These are phyloP conservation scores for Carex littledalei DNA, from an alignment of 176 grass and related monocot genomes.

Conservation along the genomic window DNA sequence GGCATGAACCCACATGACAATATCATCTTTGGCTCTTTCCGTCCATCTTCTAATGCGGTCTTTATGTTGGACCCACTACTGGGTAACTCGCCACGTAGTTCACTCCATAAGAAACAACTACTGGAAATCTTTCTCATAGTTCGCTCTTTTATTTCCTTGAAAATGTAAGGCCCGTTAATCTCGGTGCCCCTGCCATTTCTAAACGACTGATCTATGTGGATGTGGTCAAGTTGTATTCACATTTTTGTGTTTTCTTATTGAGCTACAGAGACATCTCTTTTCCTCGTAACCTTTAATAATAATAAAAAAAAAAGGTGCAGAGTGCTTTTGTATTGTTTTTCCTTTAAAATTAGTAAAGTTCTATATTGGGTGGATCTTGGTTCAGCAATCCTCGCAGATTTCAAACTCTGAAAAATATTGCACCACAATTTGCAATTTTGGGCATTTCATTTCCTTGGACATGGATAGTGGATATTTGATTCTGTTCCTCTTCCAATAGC, in stretches of 20 bases:
- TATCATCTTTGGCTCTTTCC: no score
- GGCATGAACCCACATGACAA: background rate
- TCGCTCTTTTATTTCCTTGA: background rate
- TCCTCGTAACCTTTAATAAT: background rate
- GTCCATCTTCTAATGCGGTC: no score
- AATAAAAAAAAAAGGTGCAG: background rate
- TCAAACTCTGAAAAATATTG: background rate
- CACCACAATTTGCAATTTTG: constrained; percentile 8
- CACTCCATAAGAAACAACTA: background rate
- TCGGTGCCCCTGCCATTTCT: background rate
- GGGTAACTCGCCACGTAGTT: background rate
- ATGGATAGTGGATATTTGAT: constrained; percentile 5
- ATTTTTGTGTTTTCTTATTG: background rate
- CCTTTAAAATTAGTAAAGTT: constrained; percentile 15
- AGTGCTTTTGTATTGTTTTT: background rate
- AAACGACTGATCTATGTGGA: background rate
- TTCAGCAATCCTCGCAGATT: background rate
- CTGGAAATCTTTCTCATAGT: background rate
- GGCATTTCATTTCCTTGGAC: background rate
- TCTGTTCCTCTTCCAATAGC: constrained; percentile 8
- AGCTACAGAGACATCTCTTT: background rate
- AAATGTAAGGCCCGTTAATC: background rate
- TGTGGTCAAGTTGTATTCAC: background rate
- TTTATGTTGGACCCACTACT: background rate
- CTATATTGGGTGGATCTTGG: constrained; percentile 15